Evolutionary conservation across 257 asterid genomes (phyloP), one percentile per base, ranked within the genome.

Genomic region (Nicotiana sylvestris): DNA sequence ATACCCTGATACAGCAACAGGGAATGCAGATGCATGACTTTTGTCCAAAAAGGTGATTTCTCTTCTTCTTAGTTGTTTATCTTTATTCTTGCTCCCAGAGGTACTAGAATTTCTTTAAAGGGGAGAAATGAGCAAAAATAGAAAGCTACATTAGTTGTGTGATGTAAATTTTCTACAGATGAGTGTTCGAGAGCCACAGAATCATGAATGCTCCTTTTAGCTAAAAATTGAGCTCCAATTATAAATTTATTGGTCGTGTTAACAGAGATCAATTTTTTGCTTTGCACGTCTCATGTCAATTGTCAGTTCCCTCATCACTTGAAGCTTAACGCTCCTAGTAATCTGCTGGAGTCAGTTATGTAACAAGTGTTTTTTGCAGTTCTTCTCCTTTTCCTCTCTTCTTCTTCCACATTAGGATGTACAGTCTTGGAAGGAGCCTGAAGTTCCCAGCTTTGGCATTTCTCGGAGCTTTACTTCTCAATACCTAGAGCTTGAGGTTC

Each of bases 1-100:
- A 77, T 81, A 78, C 64, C 61, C 88, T 0, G 70, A 84, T 77
- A 81, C 86, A 56, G 66, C 87, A 66, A 49, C 87, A 32, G 46
- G 61, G 35, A 2, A 27, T 27, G 80, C 46, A 76, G 39, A 76
- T 76, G 64, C 80, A 76, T 76, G 65, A 27, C 62, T 76, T 15
- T 9, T 76, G 64, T 8, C 65, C 64, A 27, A 76, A 29, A 76
- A 51, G 79, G 46, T 76, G 64, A 76, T 51, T 51, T 21, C 53
- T 76, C 46, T 62, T 74, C 16, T 25, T 49, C 27, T 74, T 27
- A 25, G 9, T 2, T 74, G 64, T 43, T 15, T 51, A 7, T 17
- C 18, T 53, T 13, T 15, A 13, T 53, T 53, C 58, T 53, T 53
- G 17, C 6, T 53, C 16, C 1, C 3, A 18, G 13, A 29, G 21